Conservation (phyloP, 1,284 basidiomycete species). For the Boletus semigastroideus region DNA sequence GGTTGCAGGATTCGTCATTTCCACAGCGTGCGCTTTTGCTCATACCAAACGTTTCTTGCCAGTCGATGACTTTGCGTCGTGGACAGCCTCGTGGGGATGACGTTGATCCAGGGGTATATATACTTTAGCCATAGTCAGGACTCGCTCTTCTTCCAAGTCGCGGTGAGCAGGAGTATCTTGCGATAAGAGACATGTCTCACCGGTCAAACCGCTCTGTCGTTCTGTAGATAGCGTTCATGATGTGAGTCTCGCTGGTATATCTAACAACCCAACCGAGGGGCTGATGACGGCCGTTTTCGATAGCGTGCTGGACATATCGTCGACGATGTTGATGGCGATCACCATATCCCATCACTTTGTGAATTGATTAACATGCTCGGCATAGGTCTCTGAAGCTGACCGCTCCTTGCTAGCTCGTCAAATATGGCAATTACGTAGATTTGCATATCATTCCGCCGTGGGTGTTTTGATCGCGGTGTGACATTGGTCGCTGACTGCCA, state of each 20-base stretch:
- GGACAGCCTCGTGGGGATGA: constrained; percentile 1
- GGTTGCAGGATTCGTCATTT: constrained; percentile 3
- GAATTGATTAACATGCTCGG: background rate
- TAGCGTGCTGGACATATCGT: constrained; percentile 4
- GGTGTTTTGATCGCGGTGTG: background rate
- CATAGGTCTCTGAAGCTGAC: background rate
- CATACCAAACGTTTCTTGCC: background rate
- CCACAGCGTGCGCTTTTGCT: constrained; percentile 1
- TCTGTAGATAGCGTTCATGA: constrained; percentile 1
- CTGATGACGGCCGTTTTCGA: background rate
- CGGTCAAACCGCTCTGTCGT: background rate
- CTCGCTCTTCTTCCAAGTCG: background rate
- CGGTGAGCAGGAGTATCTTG: background rate
- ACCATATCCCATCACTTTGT: constrained; percentile 5
- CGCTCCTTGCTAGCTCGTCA: background rate
- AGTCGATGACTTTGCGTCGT: background rate
- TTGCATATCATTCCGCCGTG: background rate
- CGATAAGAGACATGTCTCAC: background rate
- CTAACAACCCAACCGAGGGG: background rate
- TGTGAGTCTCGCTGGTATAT: background rate
- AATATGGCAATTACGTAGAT: background rate
- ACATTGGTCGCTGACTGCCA: background rate
- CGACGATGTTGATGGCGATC: constrained; percentile 2
- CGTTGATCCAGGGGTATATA: constrained; percentile 8
- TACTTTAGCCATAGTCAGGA: constrained; percentile 1